A percentile compares a stretch with the other conserved stretches of the same genome.
Conservation (phyloP, 176 grass and related monocot species). For the Bromus sterilis region DNA sequence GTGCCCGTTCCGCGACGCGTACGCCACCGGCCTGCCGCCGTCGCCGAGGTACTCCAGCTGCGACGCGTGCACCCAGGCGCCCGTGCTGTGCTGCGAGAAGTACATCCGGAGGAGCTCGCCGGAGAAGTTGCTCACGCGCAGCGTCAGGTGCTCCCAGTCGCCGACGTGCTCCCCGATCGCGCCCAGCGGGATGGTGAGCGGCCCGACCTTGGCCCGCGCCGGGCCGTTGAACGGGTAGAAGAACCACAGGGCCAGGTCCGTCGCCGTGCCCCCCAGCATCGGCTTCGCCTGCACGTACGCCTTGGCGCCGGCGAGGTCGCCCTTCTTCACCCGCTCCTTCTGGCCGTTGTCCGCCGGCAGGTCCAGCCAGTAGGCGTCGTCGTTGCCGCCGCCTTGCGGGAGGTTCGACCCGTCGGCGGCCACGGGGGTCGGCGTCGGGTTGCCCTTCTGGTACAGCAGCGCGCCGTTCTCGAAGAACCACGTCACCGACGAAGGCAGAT, state of each 20-base stretch:
- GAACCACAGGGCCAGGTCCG: conserved; percentile 69
- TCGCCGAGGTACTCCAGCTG: conserved; percentile 48
- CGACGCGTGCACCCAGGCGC: conserved; percentile 61
- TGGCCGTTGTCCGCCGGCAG: conserved; percentile 37
- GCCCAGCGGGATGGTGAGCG: conserved; percentile 43
- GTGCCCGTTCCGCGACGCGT: conserved; percentile 66
- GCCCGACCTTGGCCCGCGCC: conserved; percentile 54
- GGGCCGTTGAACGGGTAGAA: conserved; percentile 90
- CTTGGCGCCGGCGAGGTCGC: conserved; percentile 43
- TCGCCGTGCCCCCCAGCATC: conserved; percentile 72
- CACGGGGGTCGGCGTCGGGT: conserved; percentile 38
- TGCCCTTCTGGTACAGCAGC: conserved; percentile 64
- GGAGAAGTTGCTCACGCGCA: conserved; percentile 79
- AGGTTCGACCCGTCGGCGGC: conserved; percentile 67
- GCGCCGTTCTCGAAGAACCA: conserved; percentile 91
- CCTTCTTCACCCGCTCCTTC: conserved; percentile 51
- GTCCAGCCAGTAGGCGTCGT: conserved; percentile 79
- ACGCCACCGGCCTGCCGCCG: conserved; percentile 33
- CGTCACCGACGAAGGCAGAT: conserved; percentile 54
- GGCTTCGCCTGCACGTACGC: conserved; percentile 76
- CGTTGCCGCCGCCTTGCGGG: conserved; percentile 58
- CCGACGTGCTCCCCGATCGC: conserved; percentile 80
- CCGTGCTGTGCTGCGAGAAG: conserved; percentile 62
- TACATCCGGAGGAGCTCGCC: conserved; percentile 58
- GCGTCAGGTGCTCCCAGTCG: conserved; percentile 93